Conservation (phyloP, 305 asterid species). For the Rubia balearica region DNA sequence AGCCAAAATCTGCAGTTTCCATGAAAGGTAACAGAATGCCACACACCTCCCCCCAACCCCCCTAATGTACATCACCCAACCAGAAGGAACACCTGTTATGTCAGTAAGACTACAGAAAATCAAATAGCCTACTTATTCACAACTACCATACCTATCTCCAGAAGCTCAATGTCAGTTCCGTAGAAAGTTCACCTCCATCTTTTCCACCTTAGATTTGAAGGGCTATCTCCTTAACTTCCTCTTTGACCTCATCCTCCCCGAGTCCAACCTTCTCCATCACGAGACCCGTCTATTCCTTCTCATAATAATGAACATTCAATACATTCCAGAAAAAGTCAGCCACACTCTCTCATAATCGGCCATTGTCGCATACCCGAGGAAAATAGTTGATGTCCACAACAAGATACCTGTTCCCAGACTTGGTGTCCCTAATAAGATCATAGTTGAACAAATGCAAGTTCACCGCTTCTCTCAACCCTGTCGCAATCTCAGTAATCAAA, state of each 20-base stretch:
- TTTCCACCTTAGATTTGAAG: slow-evolving; percentile 2
- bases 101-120: slow-evolving; percentile 29
- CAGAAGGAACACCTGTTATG: slow-evolving; percentile 33
- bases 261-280: slow-evolving; percentile 36
- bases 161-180: slow-evolving; percentile 15
- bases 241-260: slow-evolving; percentile 13
- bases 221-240: slow-evolving; percentile 5
- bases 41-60: no score
- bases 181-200: slow-evolving; percentile 18
- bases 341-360: no score
- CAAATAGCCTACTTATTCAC: slow-evolving; percentile 47
- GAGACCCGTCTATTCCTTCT: slow-evolving; percentile 29
- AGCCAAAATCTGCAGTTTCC: slow-evolving; percentile 28
- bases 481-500: slow-evolving; percentile 49
- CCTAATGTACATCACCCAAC: slow-evolving; percentile 45
- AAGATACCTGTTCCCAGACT: slow-evolving; percentile 55
- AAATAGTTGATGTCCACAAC: slow-evolving; percentile 73
- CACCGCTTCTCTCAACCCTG: slow-evolving; percentile 44
- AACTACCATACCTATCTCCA: slow-evolving; percentile 29
- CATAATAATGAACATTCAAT: slow-evolving; percentile 24
- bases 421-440: slow-evolving; percentile 68
- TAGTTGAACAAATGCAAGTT: slow-evolving; percentile 60
- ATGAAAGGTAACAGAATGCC: slow-evolving; percentile 10
- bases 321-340: slow-evolving; percentile 58
- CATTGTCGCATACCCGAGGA: slow-evolving; percentile 82